Evolutionary conservation across 2,329 filamentous ascomycete species (phyloP), one percentile per base, ranked within the genome.

Genomic region (Fonsecaea erecta): DNA sequence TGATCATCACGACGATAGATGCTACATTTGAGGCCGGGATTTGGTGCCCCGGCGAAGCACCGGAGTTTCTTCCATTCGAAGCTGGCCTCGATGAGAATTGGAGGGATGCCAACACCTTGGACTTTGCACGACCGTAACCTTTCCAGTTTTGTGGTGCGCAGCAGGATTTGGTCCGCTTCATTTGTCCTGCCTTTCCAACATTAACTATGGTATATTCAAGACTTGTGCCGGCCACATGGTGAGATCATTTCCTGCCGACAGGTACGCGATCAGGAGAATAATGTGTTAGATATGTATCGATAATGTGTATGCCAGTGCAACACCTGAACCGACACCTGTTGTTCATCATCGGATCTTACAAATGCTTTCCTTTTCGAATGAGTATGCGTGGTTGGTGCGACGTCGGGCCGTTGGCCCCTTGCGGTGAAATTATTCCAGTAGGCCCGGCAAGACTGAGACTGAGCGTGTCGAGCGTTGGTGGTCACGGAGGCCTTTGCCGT

Each of bases 1-100:
- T 67, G 54, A 66, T 40, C 28, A 68, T 40, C 61, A 62, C 59
- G 52, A 60, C 28, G 28, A 60, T 52, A 52, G 57, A 54, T 34
- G 57, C 63, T 30, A 60, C 14, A 34, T 14, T 43, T 59, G 35
- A 32, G 8, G 53, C 26, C 32, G 28, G n/a, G n/a, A 30, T 46
- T 46, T 28, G 12, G 9, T 14, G 12, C 43, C n/a, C 30, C n/a
- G 46, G 53, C 26, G 26, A 24, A 48, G n/a, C 28, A 46, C 43
- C 26, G 63, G 28, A 58, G 28, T 46, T 43, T 54, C 21, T 52
- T 48, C 24, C 2, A 30, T 52, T 26, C 43, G 28, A 21, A 60
- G 18, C 51, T 51, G 48, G 35, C 43, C 26, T 35, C 28, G 21
- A 34, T 54, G 28, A 51, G 24, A 28, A 62, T 21, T 34, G 37